Percentiles rank a stretch among this genome's conserved stretches.
Conservation (phyloP, 23 red algal genomes). For the Gracilaria gracilis region DNA sequence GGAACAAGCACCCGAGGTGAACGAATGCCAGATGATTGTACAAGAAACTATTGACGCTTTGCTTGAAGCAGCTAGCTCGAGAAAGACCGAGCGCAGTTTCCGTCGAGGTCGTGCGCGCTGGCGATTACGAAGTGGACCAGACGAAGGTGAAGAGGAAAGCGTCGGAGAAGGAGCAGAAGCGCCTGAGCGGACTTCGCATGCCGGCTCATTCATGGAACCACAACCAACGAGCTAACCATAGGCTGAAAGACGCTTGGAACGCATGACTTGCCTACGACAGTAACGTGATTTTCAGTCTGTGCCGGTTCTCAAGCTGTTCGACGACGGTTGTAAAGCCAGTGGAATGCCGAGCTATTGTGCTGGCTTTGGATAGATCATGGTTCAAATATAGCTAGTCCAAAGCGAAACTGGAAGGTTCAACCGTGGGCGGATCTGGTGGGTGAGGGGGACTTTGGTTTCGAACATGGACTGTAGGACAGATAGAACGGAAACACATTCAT, state of each 20-base stretch:
- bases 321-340: neutral
- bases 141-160: conserved; percentile 19
- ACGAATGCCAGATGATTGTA: conserved; percentile 34
- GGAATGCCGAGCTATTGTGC: neutral
- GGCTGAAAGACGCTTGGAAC: neutral
- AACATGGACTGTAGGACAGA: neutral
- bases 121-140: conserved; percentile 1
- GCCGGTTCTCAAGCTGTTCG: neutral
- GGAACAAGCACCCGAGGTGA: conserved; percentile 1
- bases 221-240: neutral
- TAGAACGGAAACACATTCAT: neutral
- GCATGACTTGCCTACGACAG: neutral
- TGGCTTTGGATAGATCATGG: neutral
- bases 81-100: conserved; percentile 8
- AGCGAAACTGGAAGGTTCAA: no score
- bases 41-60: conserved; percentile 34
- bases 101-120: conserved; percentile 14
- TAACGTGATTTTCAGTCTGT: neutral
- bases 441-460: neutral
- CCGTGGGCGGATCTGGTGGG: no score
- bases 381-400: neutral
- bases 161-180: neutral
- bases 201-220: neutral
- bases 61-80: conserved; percentile 25
- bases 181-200: neutral